Conservation (phyloP, 2,329 filamentous ascomycete genomes). For the Cryphonectria parasitica region DNA sequence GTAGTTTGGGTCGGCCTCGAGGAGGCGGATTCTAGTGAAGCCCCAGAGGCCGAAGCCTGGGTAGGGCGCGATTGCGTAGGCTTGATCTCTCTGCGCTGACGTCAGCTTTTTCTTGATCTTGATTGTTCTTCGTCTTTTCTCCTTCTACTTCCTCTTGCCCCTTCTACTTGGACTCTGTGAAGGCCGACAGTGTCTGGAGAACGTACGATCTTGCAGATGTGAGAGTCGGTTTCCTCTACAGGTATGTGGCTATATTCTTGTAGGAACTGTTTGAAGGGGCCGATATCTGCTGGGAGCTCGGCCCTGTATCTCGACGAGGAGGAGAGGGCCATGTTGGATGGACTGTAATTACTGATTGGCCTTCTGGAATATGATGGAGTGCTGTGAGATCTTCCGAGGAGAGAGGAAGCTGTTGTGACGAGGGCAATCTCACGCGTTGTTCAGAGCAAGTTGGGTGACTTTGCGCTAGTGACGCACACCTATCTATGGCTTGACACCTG, state of each 20-base stretch:
- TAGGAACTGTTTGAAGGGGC: constrained; percentile 6
- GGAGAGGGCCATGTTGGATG: constrained; percentile 3
- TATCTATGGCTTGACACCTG: not conserved
- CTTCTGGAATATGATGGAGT: not conserved
- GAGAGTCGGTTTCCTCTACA: not conserved
- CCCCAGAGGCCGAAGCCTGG: constrained; percentile 44
- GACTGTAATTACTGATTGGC: not conserved
- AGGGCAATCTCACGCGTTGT: not conserved
- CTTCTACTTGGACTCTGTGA: too few relatives aligned
- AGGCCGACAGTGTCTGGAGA: too few relatives aligned
- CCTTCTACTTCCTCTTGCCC: not conserved
- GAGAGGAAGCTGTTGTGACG: not conserved
- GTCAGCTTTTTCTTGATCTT: not conserved
- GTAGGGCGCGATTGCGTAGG: constrained; percentile 43
- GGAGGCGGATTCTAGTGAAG: constrained; percentile 43
- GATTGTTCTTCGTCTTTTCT: not conserved
- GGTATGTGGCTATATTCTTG: constrained; percentile 10
- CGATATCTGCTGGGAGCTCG: constrained; percentile 15
- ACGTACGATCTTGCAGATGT: constrained; percentile 3
- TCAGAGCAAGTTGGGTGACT: not conserved
- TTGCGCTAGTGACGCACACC: not conserved
- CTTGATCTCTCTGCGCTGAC: constrained; percentile 39
- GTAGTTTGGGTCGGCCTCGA: constrained; percentile 37
- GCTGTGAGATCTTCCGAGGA: not conserved
- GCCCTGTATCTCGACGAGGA: not conserved